These are phyloP conservation scores for Metarhizium brunneum DNA, from an alignment of 2,329 filamentous ascomycete species.

Conservation along the genomic window DNA sequence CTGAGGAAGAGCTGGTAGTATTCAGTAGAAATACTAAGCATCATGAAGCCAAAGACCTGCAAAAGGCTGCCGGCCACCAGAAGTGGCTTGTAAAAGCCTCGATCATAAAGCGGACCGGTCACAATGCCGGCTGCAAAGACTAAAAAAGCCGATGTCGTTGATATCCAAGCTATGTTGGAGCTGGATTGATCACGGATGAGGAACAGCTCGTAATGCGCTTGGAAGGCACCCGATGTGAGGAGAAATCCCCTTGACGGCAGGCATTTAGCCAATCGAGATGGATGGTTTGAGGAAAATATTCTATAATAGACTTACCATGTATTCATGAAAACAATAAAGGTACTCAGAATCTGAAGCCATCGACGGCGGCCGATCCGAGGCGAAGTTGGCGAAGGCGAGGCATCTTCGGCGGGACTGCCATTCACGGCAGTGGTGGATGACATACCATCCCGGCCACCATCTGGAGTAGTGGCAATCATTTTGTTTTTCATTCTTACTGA, in stretches of 20 bases:
- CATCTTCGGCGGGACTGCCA: too few relatives aligned
- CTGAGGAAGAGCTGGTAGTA: conserved; percentile 31
- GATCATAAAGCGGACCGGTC: conserved; percentile 21
- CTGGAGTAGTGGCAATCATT: too few relatives aligned
- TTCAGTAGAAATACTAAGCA: conserved; percentile 22
- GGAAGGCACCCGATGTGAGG: not conserved
- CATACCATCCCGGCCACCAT: too few relatives aligned
- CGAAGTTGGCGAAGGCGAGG: too few relatives aligned
- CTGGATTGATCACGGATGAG: not conserved
- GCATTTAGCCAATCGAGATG: too few relatives aligned
- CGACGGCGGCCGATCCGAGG: not conserved
- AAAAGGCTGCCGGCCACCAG: conserved; percentile 23
- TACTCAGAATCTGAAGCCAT: not conserved
- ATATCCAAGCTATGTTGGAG: too few relatives aligned
- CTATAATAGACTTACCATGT: not conserved
- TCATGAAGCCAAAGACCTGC: conserved; percentile 28
- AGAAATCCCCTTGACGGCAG: too few relatives aligned
- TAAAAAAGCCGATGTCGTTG: not conserved
- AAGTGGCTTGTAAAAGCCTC: conserved; percentile 19
- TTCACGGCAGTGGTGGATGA: too few relatives aligned
- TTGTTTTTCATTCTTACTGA: too few relatives aligned
- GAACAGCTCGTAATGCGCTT: not conserved
- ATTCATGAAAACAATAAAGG: not conserved
- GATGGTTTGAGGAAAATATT: not conserved
- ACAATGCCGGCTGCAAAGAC: conserved; percentile 12